phyloP scores from a whole-genome alignment of 305 asterid genomes.

The Fraxinus greggii region DNA sequence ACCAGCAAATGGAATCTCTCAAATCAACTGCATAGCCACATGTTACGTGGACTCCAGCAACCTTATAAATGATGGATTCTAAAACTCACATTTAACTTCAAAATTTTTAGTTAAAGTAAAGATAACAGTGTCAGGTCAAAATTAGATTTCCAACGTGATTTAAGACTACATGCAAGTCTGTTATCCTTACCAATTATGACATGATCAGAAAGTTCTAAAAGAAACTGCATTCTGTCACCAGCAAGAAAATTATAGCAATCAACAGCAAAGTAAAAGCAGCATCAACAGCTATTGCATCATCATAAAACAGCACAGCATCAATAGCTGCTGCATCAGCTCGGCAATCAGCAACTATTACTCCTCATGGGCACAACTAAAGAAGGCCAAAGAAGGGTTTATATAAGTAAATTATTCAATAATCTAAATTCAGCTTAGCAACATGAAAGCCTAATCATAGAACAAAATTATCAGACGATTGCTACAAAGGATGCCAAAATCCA shows the following conservation, averaged over 20 bases:
- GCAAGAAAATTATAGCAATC: constrained; percentile 49
- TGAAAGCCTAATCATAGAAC: constrained; percentile 9
- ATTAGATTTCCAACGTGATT: constrained; percentile 25
- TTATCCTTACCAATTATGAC: constrained; percentile 52
- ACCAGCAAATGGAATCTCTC: constrained; percentile 26
- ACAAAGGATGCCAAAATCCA: constrained; percentile 14
- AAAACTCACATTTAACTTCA: constrained; percentile 20
- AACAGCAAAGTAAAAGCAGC: constrained; percentile 35
- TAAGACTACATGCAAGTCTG: constrained; percentile 20
- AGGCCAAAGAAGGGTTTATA: constrained; percentile 52
- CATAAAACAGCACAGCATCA: constrained; percentile 51
- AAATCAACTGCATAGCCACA: constrained; percentile 36
- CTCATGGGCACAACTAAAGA: constrained; percentile 65
- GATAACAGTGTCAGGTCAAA: constrained; percentile 25
- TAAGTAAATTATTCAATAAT: constrained; percentile 33
- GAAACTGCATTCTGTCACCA: constrained; percentile 44
- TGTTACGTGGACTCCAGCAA: constrained; percentile 28
- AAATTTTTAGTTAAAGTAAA: constrained; percentile 26
- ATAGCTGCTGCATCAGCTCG: constrained; percentile 61
- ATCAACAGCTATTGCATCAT: constrained; percentile 33
- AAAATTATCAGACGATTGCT: neutral
- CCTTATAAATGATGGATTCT: constrained; percentile 34
- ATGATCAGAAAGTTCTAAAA: constrained; percentile 27
- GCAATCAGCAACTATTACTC: constrained; percentile 67
- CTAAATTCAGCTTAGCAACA: constrained; percentile 18